These are phyloP conservation scores for Calophaca sinica DNA, from an alignment of 306 rosid species.

Conservation along the genomic window DNA sequence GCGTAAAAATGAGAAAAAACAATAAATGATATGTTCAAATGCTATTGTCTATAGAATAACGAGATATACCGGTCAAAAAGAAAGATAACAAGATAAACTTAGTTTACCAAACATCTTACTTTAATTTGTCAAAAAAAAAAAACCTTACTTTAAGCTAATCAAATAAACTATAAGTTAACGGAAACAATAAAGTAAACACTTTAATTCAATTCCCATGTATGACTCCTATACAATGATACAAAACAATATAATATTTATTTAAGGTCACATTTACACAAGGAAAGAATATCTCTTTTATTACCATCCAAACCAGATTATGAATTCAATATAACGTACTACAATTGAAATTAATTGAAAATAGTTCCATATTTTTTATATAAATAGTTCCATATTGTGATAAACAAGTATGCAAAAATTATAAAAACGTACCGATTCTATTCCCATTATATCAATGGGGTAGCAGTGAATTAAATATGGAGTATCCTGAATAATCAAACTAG, in stretches of 20 bases:
- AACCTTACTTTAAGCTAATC: too few relatives aligned
- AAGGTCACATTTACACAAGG: not conserved
- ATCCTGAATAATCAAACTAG: constrained; percentile 51
- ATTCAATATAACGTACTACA: not conserved
- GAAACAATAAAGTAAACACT: too few relatives aligned
- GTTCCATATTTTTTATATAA: not conserved
- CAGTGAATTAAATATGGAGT: constrained; percentile 50
- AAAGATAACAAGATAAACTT: too few relatives aligned
- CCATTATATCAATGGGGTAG: constrained; percentile 57
- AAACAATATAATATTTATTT: too few relatives aligned
- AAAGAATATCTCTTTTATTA: not conserved
- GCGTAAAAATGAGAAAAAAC: too few relatives aligned
- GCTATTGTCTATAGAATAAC: too few relatives aligned
- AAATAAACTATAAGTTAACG: too few relatives aligned
- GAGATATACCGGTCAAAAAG: too few relatives aligned
- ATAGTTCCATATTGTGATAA: not conserved
- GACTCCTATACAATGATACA: not conserved
- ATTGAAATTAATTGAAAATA: not conserved
- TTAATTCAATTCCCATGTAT: not conserved
- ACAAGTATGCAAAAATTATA: constrained; percentile 18
- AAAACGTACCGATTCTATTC: constrained; percentile 61
- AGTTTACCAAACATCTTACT: too few relatives aligned
- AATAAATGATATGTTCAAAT: too few relatives aligned
- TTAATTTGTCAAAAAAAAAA: too few relatives aligned
- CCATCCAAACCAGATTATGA: not conserved